Evolutionary conservation across 768 basidiomycete species (phyloP), one percentile per base, ranked within the genome.

Genomic region (Russula brevipes): DNA sequence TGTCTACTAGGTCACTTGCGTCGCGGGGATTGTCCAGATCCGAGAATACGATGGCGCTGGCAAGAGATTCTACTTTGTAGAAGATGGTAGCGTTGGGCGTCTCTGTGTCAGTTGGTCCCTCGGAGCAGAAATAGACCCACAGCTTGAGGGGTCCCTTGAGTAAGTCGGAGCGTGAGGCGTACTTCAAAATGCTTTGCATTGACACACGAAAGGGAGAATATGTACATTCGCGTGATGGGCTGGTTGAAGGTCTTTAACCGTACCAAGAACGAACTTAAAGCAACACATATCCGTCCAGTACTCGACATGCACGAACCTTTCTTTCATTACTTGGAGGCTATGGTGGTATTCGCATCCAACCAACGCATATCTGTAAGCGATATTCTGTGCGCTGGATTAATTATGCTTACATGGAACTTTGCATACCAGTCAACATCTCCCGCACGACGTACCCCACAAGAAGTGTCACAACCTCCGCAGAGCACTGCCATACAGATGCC

Each of bases 251-350:
- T 2, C 59, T 82, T 60, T 36, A 60, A 80, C 76, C 70, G 69
- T 70, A 24, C 24, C 1, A 8, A 78, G 77, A 70, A 77, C 42
- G 71, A 74, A 64, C 66, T 83, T 65, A 73, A 69, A n/a, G 77
- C 76, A 2, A 71, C 67, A 24, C 68, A 70, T 49, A 71, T 81
- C 51, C 74, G 78, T 31, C 69, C 67, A 3, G 72, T 83, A 49
- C 70, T 68, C 1, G 81, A 85, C 66, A 69, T 70, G 53, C 78
- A 82, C 70, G 82, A 83, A 66, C 68, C 80, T 19, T 77, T 73
- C 63, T 78, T 77, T 66, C 82, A 84, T 69, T 58, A 78, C 30
- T 66, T 81, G 61, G 77, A 83, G 61, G 72, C 73, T 11, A 72
- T 82, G 31, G 75, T 73, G 39, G 77, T 79, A 19, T 75, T 72